These are phyloP conservation scores for Garcia nutans DNA, from an alignment of 345 rosid species.

Conservation along the genomic window DNA sequence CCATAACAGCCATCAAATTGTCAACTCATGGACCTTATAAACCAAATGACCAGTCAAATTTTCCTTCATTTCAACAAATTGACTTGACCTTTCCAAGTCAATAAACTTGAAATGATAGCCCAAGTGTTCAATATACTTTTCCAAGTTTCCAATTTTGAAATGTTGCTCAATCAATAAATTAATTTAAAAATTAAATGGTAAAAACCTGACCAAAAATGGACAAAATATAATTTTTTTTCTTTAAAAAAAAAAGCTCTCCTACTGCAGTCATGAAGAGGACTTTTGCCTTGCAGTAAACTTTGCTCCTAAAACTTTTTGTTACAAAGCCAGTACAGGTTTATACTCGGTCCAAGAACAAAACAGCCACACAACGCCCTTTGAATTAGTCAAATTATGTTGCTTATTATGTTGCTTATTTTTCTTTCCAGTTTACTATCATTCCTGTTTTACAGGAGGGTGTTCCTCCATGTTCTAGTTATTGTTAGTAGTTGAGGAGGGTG, in stretches of 20 bases:
- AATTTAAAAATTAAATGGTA: neutral
- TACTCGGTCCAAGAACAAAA: too few species aligned
- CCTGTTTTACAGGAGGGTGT: too few species aligned
- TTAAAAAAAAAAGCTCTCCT: neutral
- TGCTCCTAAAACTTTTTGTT: neutral
- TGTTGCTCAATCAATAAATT: neutral
- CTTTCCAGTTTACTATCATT: too few species aligned
- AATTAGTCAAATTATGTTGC: too few species aligned
- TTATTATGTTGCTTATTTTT: too few species aligned
- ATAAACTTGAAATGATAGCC: neutral
- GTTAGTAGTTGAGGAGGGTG: too few species aligned
- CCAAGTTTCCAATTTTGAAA: constrained; percentile 1
- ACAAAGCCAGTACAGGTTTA: too few species aligned
- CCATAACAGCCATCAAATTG: neutral
- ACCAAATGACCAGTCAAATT: neutral
- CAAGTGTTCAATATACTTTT: neutral
- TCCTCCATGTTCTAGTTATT: too few species aligned
- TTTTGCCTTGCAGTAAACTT: neutral
- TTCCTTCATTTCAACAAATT: neutral
- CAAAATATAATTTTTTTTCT: too few species aligned
- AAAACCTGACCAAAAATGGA: neutral
- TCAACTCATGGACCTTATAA: neutral
- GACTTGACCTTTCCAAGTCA: neutral
- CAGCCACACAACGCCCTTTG: too few species aligned
- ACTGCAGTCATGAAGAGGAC: neutral